A percentile compares a stretch with the other conserved stretches of the same genome.
These are phyloP conservation scores for Backusella tuberculispora DNA, from an alignment of 192 early-diverging fungal species.

Conservation along the genomic window DNA sequence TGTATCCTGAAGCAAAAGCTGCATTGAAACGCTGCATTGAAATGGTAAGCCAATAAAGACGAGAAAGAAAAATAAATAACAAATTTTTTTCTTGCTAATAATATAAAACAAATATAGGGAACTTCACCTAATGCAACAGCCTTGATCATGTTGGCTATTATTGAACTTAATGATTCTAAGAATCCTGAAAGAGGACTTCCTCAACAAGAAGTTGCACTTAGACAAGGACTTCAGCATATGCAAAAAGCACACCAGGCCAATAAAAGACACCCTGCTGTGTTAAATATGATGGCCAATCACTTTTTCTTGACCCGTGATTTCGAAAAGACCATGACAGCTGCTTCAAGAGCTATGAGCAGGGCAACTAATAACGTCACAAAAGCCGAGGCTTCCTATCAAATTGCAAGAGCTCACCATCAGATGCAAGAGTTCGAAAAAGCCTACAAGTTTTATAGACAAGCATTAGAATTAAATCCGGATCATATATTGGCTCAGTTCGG, in stretches of 20 bases:
- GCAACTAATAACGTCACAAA: slow-evolving; percentile 57
- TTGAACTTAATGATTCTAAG: slow-evolving; percentile 82
- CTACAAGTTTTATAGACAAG: slow-evolving; percentile 66
- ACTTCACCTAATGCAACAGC: slow-evolving; percentile 63
- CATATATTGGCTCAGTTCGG: slow-evolving; percentile 76
- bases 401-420: slow-evolving; percentile 59
- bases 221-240: slow-evolving; percentile 51
- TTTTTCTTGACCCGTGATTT: slow-evolving; percentile 53
- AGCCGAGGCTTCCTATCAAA: slow-evolving; percentile 65
- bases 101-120: slow-evolving; percentile 1
- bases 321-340: slow-evolving; percentile 48
- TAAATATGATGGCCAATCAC: slow-evolving; percentile 59
- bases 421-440: slow-evolving; percentile 72
- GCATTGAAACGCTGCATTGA: slow-evolving; percentile 75
- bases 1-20: slow-evolving; percentile 64
- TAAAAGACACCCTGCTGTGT: slow-evolving; percentile 57
- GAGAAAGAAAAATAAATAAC: neutral
- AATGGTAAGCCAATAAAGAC: slow-evolving; percentile 47
- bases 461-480: slow-evolving; percentile 65
- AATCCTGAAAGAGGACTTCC: slow-evolving; percentile 40
- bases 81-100: neutral
- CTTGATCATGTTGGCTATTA: slow-evolving; percentile 69
- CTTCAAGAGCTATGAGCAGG: slow-evolving; percentile 44
- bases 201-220: slow-evolving; percentile 48
- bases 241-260: slow-evolving; percentile 54